Base-by-base conservation (phyloP, 768 basidiomycete species). In the Clavulina sp. region DNA sequence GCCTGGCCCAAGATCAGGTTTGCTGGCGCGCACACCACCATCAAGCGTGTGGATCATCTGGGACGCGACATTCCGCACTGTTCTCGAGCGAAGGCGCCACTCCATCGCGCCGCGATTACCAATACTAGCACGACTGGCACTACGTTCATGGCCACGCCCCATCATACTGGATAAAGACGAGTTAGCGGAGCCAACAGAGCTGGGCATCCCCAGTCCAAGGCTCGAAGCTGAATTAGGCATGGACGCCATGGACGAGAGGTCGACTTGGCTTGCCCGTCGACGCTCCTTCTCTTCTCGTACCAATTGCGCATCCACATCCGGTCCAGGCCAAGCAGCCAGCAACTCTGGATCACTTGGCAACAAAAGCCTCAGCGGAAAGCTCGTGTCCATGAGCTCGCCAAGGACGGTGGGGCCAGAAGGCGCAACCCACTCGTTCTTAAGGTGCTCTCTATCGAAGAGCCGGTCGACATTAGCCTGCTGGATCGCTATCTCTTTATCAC, bases 311-410 rank as follows among this genome's bases (percentile, higher is more conserved):
- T 28, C 53, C 3, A 43, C 23, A 23, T 53, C 38, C n/a, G 54
- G 54, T 5, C 64, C 71, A 0, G 84, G 80, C 2, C 74, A 66
- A 4, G 82, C 84, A 19, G 83, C 79, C 5, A 92, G 69, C 63
- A 85, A 70, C 34, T 77, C 77, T 30, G 82, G 80, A 62, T 88
- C 80, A 19, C 80, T 77, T 4, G 92, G 92, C 47, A 95, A 78
- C 21, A 77, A 70, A 46, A 93, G 70, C 1, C 87, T 88, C 23
- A 97, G 74, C 89, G 96, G 96, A 63, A 83, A 77, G 57, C 91
- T 75, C 24, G 86, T 89, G 63, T 99, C 91, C 56, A 96, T 69
- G 24, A 96, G 67, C 63, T 99, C 95, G 29, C 91, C 91, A 1
- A 91, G 73, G 24, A 80, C 80, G 59, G 84, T 83, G 0, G 87